Evolutionary conservation across 352 stramenopile genomes (phyloP), one percentile per base, ranked within the genome.

Genomic region (Peronosclerospora sorghi): DNA sequence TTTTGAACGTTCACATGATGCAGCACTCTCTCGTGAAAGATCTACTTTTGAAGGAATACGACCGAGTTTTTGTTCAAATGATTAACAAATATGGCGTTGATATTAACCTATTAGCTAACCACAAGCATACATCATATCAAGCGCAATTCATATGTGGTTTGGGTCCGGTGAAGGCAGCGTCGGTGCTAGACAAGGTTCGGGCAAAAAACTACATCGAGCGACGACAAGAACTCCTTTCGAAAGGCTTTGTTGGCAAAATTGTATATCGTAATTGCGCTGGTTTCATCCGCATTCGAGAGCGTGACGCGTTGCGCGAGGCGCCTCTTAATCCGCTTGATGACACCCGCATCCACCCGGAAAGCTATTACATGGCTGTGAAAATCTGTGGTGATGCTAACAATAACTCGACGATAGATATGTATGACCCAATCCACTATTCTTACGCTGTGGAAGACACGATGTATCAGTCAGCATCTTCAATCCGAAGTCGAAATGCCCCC

Each of bases 281-380:
- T 18, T 91, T 94, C 48, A 59, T 94, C 28, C 82, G 82, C 17
- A 94, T 94, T 44, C 79, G 82, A 20, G 82, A 94, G 45, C 79
- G 79, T 17, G 80, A 92, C 48, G 73, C 77, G 0, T 52, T 94
- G 35, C 83, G 86, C 32, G 82, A 94, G 51, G 57, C 80, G 15
- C 79, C 80, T 9, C 53, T 94, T 17, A 92, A 94, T 51, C 79
- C 82, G 17, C 51, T 94, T 10, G 82, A 94, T 50, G 82, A 94
- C 38, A 94, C 82, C 0, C 64, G 82, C 28, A 92, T 94, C 39
- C 82, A 94, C 36, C 82, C 82, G 2, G 82, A 94, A 50, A 94
- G 82, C 29, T 94, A 94, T 52, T 94, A 90, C 52, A 94, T 94
- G 82, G 82, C 82, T 8, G 82, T 94, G 14, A 92, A 92, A 41